Conservation (phyloP, 768 basidiomycete genomes). For the Amanita fuliginea region DNA sequence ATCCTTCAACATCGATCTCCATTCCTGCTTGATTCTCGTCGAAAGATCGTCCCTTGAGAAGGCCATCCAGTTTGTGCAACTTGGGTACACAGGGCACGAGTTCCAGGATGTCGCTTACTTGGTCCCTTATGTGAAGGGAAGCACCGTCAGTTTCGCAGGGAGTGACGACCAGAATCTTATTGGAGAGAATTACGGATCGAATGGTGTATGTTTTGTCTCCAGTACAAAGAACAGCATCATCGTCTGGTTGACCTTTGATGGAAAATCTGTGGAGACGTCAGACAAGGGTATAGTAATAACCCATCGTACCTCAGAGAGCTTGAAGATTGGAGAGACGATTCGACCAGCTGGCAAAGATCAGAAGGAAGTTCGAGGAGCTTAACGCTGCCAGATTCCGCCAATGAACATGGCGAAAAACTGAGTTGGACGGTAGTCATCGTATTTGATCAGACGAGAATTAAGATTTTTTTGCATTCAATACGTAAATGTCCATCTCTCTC, state of each 20-base stretch:
- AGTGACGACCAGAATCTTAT: conserved; percentile 71
- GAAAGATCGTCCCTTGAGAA: conserved; percentile 60
- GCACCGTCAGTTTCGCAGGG: conserved; percentile 23
- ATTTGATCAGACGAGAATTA: background rate
- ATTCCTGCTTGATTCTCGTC: conserved; percentile 51
- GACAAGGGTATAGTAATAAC: background rate
- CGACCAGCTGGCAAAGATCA: conserved; percentile 53
- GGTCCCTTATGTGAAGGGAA: conserved; percentile 49
- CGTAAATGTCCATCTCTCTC: background rate
- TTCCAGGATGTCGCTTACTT: conserved; percentile 78
- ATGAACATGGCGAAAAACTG: conserved; percentile 38
- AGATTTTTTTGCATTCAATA: background rate
- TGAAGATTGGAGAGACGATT: conserved; percentile 30
- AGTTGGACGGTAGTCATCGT: conserved; percentile 39
- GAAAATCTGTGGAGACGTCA: conserved; percentile 33
- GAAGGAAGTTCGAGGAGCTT: conserved; percentile 67
- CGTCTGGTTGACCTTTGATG: conserved; percentile 72
- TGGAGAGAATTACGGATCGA: conserved; percentile 82
- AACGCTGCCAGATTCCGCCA: conserved; percentile 40
- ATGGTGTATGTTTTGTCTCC: conserved; percentile 67
- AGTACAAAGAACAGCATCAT: conserved; percentile 90
- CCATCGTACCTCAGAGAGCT: conserved; percentile 10
- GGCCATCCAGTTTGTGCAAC: conserved; percentile 48
- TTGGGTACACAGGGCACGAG: conserved; percentile 68
- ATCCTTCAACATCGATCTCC: conserved; percentile 8